Base-by-base conservation (phyloP, 1,284 basidiomycete species). In the Megacollybia platyphylla region DNA sequence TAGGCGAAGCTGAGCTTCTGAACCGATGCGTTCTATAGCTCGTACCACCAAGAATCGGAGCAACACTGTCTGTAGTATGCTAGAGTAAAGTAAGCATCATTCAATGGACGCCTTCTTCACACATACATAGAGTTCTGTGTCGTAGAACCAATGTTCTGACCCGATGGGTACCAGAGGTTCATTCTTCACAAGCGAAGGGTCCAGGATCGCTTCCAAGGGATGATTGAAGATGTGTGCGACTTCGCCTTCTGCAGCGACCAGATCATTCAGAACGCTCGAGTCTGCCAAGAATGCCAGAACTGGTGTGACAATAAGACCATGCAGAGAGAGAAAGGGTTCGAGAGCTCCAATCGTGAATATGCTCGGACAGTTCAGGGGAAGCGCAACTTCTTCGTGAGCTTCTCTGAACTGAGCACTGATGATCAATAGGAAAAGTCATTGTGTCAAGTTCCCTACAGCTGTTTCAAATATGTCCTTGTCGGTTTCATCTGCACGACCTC, bases 201-300 rank as follows among this genome's bases (percentile, higher is more conserved):
- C 78, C 44, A 81, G 64, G 36, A 82, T 61, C 18, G 73, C 83
- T 49, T 79, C 71, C 0, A 92, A 64, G 0, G 84, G 85, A 52
- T 90, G 81, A 44, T 73, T 73, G 55, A 91, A 92, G 48, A 91
- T 87, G 1, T 62, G 64, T 6, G 80, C 77, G 1, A 92, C 88
- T 56, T 92, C 88, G 5, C 67, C 69, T 20, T 71, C 69, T 8
- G 68, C 71, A 1, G 82, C 73, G 9, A 54, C 60, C 1, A 91
- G 64, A 6, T 55, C 52, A 2, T 62, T 54, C 2, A 90, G 59
- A 1, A 88, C 26, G 1, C 63, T 54, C 0, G 59, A 46, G 34
- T 81, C 67, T 2, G 76, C 75, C 24, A 90, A 63, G 41, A 88
- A 58, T 1, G 82, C 78, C 11, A 91, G 71, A 4, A 90, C 75